These are phyloP conservation scores for Pistacia integerrima DNA, from an alignment of 345 rosid genomes.

Conservation along the genomic window DNA sequence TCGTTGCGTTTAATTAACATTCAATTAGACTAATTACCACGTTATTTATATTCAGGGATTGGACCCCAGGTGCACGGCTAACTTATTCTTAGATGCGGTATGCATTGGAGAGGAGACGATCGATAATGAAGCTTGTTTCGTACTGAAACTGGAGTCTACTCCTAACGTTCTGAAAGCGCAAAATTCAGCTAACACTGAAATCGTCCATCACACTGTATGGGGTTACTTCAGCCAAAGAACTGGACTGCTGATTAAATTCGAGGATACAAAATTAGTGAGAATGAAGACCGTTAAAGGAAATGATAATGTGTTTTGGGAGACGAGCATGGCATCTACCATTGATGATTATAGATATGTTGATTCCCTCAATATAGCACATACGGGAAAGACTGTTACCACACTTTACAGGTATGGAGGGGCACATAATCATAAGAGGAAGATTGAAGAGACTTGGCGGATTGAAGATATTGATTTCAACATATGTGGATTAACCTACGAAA, in stretches of 20 bases:
- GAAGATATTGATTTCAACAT: conserved; percentile 92
- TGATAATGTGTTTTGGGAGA: conserved; percentile 79
- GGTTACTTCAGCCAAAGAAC: conserved; percentile 93
- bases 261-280: conserved; percentile 71
- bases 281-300: conserved; percentile 54
- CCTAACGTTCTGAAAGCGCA: conserved; percentile 54
- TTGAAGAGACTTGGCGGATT: conserved; percentile 92
- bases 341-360: conserved; percentile 70
- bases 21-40: too few species aligned
- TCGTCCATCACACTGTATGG: conserved; percentile 81
- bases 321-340: conserved; percentile 63
- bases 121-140: conserved; percentile 66
- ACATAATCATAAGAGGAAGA: conserved; percentile 63
- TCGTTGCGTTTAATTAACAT: too few species aligned
- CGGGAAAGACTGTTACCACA: conserved; percentile 64
- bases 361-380: conserved; percentile 72
- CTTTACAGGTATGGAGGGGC: conserved; percentile 66
- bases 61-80: conserved; percentile 82
- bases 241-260: conserved; percentile 67
- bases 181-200: conserved; percentile 66
- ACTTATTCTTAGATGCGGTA: conserved; percentile 69
- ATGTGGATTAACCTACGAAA: conserved; percentile 68
- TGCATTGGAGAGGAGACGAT: conserved; percentile 68
- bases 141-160: conserved; percentile 68
- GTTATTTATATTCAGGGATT: conserved; percentile 51